phyloP scores from a whole-genome alignment of 2,329 filamentous ascomycete species.

The Alternaria alternata region DNA sequence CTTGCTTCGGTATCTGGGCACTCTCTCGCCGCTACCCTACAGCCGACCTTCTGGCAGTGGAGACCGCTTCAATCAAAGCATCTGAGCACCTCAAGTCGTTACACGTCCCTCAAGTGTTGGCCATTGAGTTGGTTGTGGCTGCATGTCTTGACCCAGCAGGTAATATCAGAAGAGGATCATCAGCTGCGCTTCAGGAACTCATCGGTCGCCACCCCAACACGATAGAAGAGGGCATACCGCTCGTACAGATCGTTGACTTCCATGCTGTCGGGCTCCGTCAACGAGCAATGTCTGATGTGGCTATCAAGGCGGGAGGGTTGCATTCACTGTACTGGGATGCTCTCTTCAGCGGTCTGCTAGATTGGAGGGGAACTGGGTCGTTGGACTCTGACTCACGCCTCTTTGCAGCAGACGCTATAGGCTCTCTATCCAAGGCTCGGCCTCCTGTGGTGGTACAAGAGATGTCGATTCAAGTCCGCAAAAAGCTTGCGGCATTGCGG shows the following conservation, averaged over 20 bases:
- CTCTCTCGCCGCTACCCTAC: constrained; percentile 87
- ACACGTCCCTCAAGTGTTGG: constrained; percentile 75
- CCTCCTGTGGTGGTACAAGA: constrained; percentile 44
- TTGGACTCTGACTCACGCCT: constrained; percentile 77
- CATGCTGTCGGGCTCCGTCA: constrained; percentile 89
- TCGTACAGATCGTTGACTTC: constrained; percentile 93
- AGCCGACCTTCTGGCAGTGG: constrained; percentile 73
- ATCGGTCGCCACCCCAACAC: constrained; percentile 91
- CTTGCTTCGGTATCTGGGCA: constrained; percentile 96
- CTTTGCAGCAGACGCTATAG: constrained; percentile 74
- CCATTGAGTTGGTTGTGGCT: constrained; percentile 79
- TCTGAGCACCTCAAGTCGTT: constrained; percentile 52
- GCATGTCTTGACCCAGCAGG: constrained; percentile 89
- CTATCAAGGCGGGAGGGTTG: constrained; percentile 72
- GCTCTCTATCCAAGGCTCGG: constrained; percentile 60
- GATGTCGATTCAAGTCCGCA: constrained; percentile 55
- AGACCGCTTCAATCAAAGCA: constrained; percentile 54
- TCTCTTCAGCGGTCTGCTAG: constrained; percentile 74
- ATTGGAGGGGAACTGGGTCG: constrained; percentile 89
- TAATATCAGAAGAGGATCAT: constrained; percentile 91
- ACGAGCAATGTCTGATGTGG: constrained; percentile 80
- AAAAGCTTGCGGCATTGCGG: constrained; percentile 58
- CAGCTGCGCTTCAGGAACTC: constrained; percentile 91
- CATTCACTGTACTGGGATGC: constrained; percentile 71
- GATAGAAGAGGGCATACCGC: constrained; percentile 78